Base-by-base conservation (phyloP, 345 rosid genomes). In the Bretschneidera sinensis region DNA sequence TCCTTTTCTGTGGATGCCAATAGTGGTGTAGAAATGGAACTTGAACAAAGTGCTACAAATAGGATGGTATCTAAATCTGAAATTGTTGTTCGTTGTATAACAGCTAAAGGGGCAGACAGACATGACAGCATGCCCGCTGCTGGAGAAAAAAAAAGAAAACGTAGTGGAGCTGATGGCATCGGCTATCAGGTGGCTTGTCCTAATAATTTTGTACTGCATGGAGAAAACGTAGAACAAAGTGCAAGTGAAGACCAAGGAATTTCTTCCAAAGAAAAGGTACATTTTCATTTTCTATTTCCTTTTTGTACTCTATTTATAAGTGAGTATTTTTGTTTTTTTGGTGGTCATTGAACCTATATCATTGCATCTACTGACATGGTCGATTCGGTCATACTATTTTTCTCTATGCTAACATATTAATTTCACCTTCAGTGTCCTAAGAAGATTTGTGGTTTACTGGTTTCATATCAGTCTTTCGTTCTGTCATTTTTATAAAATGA, bases 221-320 rank as follows among this genome's bases (percentile, higher is more conserved):
- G 52, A 11, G 61, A 64, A 0, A 66, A 48, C 23, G 59, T 45
- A 51, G 74, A 73, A 55, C 60, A 66, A 64, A 50, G 25, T 54
- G 66, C 63, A 34, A 57, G 25, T 63, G 57, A 43, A 65, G 54
- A 34, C 24, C 71, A 60, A 59, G 76, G 43, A 74, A 60, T 43
- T 63, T 55, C 50, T 55, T 67, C 72, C 17, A 59, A 72, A 64
- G 64, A 66, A 49, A 72, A 70, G 88, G 94, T 87, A 69, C 9
- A 7, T 5, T 39, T 39, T 39, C 45, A 39, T 13, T 39, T 39
- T 39, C 16, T 13, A 39, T 31, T 11, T 64, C 19, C 55, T 39
- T 54, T 48, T 45, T 19, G 39, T 23, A 43, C 49, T 24, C 17
- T 20, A 43, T 61, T 61, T 35, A 35, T 21, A 24, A 49, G n/a